Percentiles rank a stretch among this genome's conserved stretches.
Conservation (phyloP, 306 rosid genomes). For the Cyamopsis tetragonoloba region DNA sequence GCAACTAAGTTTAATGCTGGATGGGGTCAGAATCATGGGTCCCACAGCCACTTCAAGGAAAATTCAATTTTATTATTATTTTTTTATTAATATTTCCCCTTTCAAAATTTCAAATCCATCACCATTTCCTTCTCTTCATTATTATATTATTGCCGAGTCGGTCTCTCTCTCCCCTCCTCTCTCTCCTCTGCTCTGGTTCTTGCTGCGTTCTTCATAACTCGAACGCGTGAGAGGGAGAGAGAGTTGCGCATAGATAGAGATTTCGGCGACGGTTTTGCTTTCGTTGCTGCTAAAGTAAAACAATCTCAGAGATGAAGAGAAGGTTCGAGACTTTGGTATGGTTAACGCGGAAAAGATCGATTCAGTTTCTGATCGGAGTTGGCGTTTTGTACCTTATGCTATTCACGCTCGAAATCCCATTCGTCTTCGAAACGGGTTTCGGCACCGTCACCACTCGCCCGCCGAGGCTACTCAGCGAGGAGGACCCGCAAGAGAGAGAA, state of each 20-base stretch:
- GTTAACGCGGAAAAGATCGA: constrained; percentile 53
- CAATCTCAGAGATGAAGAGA: constrained; percentile 41
- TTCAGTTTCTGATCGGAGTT: constrained; percentile 56
- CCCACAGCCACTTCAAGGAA: background rate
- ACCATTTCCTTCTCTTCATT: background rate
- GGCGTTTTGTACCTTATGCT: constrained; percentile 52
- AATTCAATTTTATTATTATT: background rate
- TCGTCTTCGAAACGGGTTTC: constrained; percentile 50
- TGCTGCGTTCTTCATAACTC: background rate
- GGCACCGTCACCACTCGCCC: constrained; percentile 36
- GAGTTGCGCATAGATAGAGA: background rate
- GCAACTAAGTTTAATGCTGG: background rate
- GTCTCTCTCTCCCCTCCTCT: background rate
- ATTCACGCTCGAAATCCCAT: constrained; percentile 64
- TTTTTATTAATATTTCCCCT: background rate
- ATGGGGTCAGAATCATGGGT: background rate
- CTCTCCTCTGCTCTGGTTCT: background rate
- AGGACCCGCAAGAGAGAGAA: constrained; percentile 43
- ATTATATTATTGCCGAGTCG: background rate
- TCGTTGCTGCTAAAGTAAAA: background rate
- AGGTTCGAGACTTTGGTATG: constrained; percentile 36
- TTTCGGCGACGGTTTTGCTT: background rate
- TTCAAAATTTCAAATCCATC: constrained; percentile 20
- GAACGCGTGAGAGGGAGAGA: background rate
- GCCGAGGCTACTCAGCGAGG: constrained; percentile 40